Percentiles rank a stretch among this genome's conserved stretches.
Conservation (phyloP, 2,329 filamentous ascomycete genomes). For the Rasamsonia emersonii region DNA sequence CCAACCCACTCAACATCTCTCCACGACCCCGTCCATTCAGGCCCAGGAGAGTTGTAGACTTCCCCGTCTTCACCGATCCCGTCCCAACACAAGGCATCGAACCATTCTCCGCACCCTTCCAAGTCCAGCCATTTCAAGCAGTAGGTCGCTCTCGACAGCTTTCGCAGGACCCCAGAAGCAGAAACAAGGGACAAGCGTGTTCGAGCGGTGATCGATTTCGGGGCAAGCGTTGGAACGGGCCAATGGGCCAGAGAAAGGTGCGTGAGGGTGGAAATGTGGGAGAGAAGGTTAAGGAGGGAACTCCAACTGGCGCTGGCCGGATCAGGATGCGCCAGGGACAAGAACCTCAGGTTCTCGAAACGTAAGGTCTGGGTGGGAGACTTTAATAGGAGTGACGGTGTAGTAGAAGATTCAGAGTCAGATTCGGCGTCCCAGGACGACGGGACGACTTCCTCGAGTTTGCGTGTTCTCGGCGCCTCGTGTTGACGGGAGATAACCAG, state of each 20-base stretch:
- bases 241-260: slow-evolving; percentile 56
- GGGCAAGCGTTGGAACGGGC: slow-evolving; percentile 51
- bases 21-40: slow-evolving; percentile 41
- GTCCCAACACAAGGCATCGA: slow-evolving; percentile 42
- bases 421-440: slow-evolving; percentile 34
- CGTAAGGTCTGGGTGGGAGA: slow-evolving; percentile 21
- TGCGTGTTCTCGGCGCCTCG: slow-evolving; percentile 3
- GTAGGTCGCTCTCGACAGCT: slow-evolving; percentile 47
- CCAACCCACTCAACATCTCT: slow-evolving; percentile 35
- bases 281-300: slow-evolving; percentile 45
- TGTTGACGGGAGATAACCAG: slow-evolving; percentile 23
- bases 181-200: slow-evolving; percentile 34
- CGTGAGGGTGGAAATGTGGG: slow-evolving; percentile 47
- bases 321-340: slow-evolving; percentile 49
- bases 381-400: slow-evolving; percentile 11
- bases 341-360: slow-evolving; percentile 47
- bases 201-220: slow-evolving; percentile 33
- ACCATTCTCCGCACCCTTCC: slow-evolving; percentile 51
- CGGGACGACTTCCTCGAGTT: slow-evolving; percentile 17
- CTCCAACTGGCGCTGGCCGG: slow-evolving; percentile 43
- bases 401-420: slow-evolving; percentile 8
- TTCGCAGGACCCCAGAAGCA: slow-evolving; percentile 46
- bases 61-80: slow-evolving; percentile 20
- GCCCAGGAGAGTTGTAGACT: slow-evolving; percentile 19
- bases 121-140: slow-evolving; percentile 55